Percentiles rank a stretch among this genome's conserved stretches.
Evolutionary conservation across 2,329 filamentous ascomycete genomes (phyloP).

Genomic region (Calonectria leucothoes): DNA sequence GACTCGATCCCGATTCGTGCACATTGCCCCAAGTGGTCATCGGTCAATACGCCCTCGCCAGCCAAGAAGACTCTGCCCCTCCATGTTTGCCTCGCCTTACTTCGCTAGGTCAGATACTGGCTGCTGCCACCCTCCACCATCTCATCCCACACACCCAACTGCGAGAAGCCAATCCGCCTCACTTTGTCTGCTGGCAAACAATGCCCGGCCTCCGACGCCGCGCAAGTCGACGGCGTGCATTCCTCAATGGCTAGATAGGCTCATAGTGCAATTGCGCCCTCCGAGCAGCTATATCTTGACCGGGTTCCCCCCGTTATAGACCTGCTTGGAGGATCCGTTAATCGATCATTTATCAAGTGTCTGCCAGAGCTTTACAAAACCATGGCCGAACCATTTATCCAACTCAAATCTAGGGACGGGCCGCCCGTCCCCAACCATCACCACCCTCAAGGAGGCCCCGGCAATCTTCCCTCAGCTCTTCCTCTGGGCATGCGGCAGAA

Average conservation of each 20-base stretch:
- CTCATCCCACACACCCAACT: not conserved
- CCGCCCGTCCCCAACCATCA: not conserved
- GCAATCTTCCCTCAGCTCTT: not conserved
- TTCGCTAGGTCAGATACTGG: not conserved
- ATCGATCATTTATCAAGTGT: not conserved
- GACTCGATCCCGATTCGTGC: not conserved
- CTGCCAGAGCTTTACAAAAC: not conserved
- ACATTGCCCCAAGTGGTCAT: not conserved
- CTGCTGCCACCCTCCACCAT: slow-evolving; percentile 12
- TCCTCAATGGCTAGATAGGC: not conserved
- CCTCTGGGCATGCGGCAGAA: slow-evolving; percentile 15
- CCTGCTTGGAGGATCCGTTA: not conserved
- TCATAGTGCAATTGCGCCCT: not conserved
- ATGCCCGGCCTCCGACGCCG: not conserved
- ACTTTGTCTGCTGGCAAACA: slow-evolving; percentile 14
- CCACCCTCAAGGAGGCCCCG: not conserved
- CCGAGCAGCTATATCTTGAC: slow-evolving; percentile 12
- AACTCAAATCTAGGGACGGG: not conserved
- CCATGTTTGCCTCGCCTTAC: slow-evolving; percentile 9
- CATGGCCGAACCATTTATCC: slow-evolving; percentile 2
- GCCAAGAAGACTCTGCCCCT: slow-evolving; percentile 3
- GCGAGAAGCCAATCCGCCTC: slow-evolving; percentile 9
- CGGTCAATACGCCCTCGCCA: slow-evolving; percentile 12
- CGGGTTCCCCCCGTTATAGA: not conserved
- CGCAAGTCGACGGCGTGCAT: not conserved